Base-by-base conservation (phyloP, 192 early-diverging fungal species). In the Coemansia sp. region DNA sequence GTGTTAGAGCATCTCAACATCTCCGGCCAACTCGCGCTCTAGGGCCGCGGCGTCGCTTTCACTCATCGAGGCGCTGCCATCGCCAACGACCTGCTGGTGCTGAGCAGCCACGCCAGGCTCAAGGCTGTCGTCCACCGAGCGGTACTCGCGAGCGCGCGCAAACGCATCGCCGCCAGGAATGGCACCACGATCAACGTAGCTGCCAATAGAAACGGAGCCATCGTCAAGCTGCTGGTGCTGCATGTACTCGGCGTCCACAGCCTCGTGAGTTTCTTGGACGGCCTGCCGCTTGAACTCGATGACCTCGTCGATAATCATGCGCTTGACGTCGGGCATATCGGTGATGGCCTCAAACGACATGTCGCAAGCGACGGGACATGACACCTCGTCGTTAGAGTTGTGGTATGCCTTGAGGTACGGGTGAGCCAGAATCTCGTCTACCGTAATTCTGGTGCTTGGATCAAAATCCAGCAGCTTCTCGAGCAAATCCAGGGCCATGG, bases 391-490 rank as follows among this genome's bases (percentile, higher is more conserved):
- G 14, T 85, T 88, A 39, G 86, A 82, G 57, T 96, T 94, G 74
- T 98, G 95, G 76, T 96, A 96, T 8, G 90, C 87, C 58, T 88
- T 86, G 53, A 99, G 75, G 70, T 98, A 99, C 56, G 92, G 92
- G 70, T 99, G 95, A 9, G 86, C 85, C 33, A 99, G 82, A 11
- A 93, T 88, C 71, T 96, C 88, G 53, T 98, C 95, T 21, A 95
- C 91, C 6, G 94, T 95, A 36, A 98, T 93, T 33, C 97, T 87
- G 42, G 86, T 83, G 58, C 88, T 88, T 18, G 97, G 97, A 76
- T 98, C 94, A 76, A 98, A 98, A 67, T 87, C 85, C 21, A 98
- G 82, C 15, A 98, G 82, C 61, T 87, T 87, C 53, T 94, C 90
- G 34, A 98, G 69, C 56, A 98, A 72, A 60, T 95, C 93, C 17